These are phyloP conservation scores for Euphrasia confusa DNA, from an alignment of 257 asterid species.

Conservation along the genomic window DNA sequence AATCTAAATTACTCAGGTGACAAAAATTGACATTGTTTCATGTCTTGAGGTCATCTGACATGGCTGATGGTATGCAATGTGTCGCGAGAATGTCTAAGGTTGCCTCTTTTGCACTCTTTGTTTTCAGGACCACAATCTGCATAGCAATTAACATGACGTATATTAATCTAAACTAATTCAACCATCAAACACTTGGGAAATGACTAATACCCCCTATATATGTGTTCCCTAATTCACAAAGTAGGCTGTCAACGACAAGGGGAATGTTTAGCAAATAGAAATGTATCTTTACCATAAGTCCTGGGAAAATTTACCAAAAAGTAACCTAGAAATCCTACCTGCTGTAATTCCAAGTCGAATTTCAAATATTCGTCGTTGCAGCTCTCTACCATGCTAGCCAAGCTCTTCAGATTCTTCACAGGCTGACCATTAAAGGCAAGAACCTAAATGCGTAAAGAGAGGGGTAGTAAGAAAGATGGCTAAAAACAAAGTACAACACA, in stretches of 20 bases:
- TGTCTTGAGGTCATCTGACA: slow-evolving; percentile 59
- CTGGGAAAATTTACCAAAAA: not conserved
- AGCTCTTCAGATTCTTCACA: slow-evolving; percentile 42
- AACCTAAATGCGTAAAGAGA: slow-evolving; percentile 39
- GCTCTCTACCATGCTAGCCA: slow-evolving; percentile 84
- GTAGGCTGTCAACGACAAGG: not conserved
- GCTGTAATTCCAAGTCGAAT: slow-evolving; percentile 84
- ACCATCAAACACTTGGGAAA: too few relatives aligned
- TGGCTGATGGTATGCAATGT: slow-evolving; percentile 88
- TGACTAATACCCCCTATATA: not conserved
- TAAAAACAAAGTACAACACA: slow-evolving; percentile 13
- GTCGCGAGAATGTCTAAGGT: slow-evolving; percentile 80
- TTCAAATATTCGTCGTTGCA: slow-evolving; percentile 69
- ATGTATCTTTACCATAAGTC: not conserved
- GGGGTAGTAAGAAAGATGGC: not conserved
- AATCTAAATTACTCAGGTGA: too few relatives aligned
- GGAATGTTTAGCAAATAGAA: not conserved
- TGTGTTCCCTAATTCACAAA: not conserved
- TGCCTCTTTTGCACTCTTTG: slow-evolving; percentile 76
- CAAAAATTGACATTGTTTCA: not conserved
- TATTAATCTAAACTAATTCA: too few relatives aligned
- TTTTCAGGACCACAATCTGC: slow-evolving; percentile 79
- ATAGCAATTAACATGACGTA: not conserved
- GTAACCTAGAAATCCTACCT: slow-evolving; percentile 33
- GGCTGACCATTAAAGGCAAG: slow-evolving; percentile 58